Evolutionary conservation across 768 basidiomycete genomes (phyloP), one percentile per base, ranked within the genome.

Genomic region (Glaciozyma antarctica): DNA sequence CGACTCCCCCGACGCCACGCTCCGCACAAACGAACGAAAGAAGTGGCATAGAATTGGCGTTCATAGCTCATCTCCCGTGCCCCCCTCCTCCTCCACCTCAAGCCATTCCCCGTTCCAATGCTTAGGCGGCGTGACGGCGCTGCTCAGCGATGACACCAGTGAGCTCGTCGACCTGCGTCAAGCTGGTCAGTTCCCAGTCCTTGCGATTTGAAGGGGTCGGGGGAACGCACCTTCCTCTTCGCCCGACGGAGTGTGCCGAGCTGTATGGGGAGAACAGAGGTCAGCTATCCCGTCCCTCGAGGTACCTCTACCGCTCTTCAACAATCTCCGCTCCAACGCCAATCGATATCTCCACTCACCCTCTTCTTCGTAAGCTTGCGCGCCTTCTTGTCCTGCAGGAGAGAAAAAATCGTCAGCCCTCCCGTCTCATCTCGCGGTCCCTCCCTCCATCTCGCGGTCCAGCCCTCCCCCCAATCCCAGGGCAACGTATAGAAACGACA

Each of bases 361-460:
- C 94, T 86, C 83, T 94, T 97, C 86, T 99, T 99, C 74, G 92
- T 93, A 82, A 98, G 82, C 82, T 98, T 98, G 78, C 91, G 84
- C 66, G 94, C 94, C 81, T 94, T 97, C 86, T 99, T 99, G 79
- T 99, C 94, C 91, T 51, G n/a, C 26, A 15, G 8, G 24, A 24
- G 13, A 26, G 49, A 24, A 26, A 51, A 51, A 51, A 51, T 51
- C 49, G 49, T 51, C 49, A 51, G 49, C 49, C 49, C 22, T 24
- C 49, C 49, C n/a, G 6, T 48, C 47, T 48, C 47, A 22, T 22
- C n/a, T 9, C 47, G 2, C 16, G 3, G 47, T 48, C n/a, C 45
- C 6, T 48, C 21, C 19, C 47, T n/a, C n/a, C 47, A n/a, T 48
- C 47, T 45, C 47, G 13, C 19, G 13, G 13, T 48, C 47, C 19